Evolutionary conservation across 805 yeast genomes (phyloP), one percentile per base, ranked within the genome.

Genomic region (Saturnispora diversa): DNA sequence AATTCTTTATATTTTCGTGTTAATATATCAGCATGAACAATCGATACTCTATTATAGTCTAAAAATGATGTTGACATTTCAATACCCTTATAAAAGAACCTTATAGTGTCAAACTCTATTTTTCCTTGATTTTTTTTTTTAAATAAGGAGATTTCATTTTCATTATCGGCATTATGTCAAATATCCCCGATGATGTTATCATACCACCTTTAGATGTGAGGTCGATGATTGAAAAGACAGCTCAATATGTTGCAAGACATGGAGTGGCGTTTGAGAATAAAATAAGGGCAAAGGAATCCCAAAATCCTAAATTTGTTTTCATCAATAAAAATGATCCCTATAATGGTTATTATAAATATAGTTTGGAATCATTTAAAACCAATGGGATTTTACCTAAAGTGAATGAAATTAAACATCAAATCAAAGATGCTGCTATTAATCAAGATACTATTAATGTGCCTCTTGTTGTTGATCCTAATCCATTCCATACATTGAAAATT

Each of bases 151-250:
- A n/a, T n/a, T n/a, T n/a, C n/a, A n/a, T n/a, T n/a, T n/a, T n/a
- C n/a, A n/a, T n/a, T n/a, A n/a, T n/a, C n/a, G n/a, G n/a, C 10
- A 30, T 10, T n/a, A 33, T 33, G 36, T 33, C 36, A 33, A 33
- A 33, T 16, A 23, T 15, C 8, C 70, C 69, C 2, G 69, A 64
- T 0, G 66, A 63, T 16, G 53, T 73, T 9, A 66, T 67, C 8
- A 65, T 76, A 2, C 84, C 86, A 1, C 79, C 84, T 3, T 70
- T 64, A 7, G 67, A 69, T 10, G 50, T 70, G 5, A 60, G 64
- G 45, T 68, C 68, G 12, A 68, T 74, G 15, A 79, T 88, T 15
- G 77, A 74, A 37, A 83, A 80, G 52, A 83, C 95, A 0, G 86
- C 80, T 0, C 72, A 65, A 3, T 84, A 80, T 51, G 85, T 87